Percentiles rank a stretch among this genome's conserved stretches.
Conservation (phyloP, 257 asterid species). For the Petrea volubilis region DNA sequence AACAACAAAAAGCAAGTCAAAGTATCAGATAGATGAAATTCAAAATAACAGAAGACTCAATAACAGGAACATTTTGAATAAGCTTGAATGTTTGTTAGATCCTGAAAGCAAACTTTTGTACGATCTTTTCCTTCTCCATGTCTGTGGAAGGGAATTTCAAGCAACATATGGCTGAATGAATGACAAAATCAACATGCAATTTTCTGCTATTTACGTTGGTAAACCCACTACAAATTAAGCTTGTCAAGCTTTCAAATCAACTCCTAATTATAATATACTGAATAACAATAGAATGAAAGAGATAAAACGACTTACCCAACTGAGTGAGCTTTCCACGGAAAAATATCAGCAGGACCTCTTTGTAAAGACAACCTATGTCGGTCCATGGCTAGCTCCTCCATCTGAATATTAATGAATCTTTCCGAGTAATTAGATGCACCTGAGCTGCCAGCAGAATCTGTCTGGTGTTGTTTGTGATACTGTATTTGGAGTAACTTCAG, state of each 20-base stretch:
- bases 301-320: slow-evolving; percentile 51
- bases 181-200: slow-evolving; percentile 1
- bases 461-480: slow-evolving; percentile 47
- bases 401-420: slow-evolving; percentile 42
- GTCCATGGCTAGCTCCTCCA: slow-evolving; percentile 75
- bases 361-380: slow-evolving; percentile 56
- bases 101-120: neutral
- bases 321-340: slow-evolving; percentile 87
- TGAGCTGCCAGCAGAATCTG: slow-evolving; percentile 30
- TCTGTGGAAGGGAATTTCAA: neutral
- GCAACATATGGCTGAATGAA: slow-evolving; percentile 13
- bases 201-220: neutral
- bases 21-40: neutral
- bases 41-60: neutral
- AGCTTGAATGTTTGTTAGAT: neutral
- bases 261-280: neutral
- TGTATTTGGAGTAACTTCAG: slow-evolving; percentile 71
- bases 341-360: slow-evolving; percentile 46
- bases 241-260: neutral
- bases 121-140: neutral
- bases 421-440: slow-evolving; percentile 40
- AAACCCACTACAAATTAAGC: neutral
- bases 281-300: slow-evolving; percentile 7
- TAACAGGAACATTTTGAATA: neutral
- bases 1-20: neutral